Evolutionary conservation across 208 protist species (phyloP), one percentile per base, ranked within the genome.

Genomic region (Crithidia sp.): DNA sequence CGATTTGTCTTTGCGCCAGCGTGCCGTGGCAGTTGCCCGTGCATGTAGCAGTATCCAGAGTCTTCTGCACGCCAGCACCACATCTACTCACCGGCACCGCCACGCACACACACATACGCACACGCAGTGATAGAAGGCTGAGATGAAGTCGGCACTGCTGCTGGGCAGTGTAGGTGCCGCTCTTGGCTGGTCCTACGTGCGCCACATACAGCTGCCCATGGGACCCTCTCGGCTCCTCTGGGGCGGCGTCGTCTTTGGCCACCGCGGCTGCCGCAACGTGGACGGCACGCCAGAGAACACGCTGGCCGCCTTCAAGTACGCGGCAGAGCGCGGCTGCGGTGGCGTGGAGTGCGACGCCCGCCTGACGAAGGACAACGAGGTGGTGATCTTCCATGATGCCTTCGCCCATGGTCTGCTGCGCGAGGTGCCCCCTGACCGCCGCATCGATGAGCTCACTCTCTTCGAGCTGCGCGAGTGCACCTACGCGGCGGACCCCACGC

Each of bases 261-360:
- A 97, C 71, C 90, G 93, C 63, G 93, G 93, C 59, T 95, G 91
- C 80, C 78, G 91, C 28, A 54, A 74, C 39, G 84, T 96, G 19
- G 77, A 69, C 4, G 86, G 86, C 14, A 87, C 89, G 9, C 91
- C 91, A 2, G 91, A 97, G 76, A 97, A 97, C 76, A 96, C 93
- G 19, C 69, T 97, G 19, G 79, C 83, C n/a, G 91, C 93, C 16
- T 95, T 95, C 65, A 82, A 89, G 82, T 94, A 95, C 74, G 91
- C 91, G 5, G 79, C 94, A 45, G 82, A 78, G 41, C 87, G 83
- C 53, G 88, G 89, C 8, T 87, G 76, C 17, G 76, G 82, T 6
- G 93, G 93, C 4, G 77, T 97, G 40, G 93, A 96, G 78, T 86
- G 87, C 47, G 93, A 97, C 60, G 89, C 91, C 39, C 90, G 90